Evolutionary conservation across 176 grass and related monocot genomes (phyloP), one percentile per base, ranked within the genome.

Genomic region (Metroxylon sagu): DNA sequence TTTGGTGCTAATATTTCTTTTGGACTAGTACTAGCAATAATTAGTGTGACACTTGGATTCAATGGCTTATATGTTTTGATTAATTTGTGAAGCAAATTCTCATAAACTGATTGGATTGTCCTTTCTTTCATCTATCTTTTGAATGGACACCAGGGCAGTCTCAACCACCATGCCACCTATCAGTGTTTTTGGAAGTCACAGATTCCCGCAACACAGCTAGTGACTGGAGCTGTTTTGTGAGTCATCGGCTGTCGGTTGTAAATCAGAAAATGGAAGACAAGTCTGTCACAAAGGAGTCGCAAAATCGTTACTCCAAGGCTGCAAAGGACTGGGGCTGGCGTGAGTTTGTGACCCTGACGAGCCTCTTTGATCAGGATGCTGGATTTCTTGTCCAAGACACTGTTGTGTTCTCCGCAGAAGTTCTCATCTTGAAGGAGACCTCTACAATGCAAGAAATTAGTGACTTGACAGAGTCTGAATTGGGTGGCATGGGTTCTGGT

Each of bases 301-400:
- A 97, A 60, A 97, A 97, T 59, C 93, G 93, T 55, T 97, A 97
- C 64, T 97, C 93, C 60, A 97, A 97, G 70, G 74, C 79, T 58
- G 93, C 87, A 6, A 97, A 97, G 73, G 93, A 97, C 66, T 97
- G 93, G 93, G 93, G 93, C 5, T 97, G 87, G 93, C 87, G 93
- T 6, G 93, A 97, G 59, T 97, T 97, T 70, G 75, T 97, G 69
- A 91, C 86, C 63, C 67, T 97, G 68, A 97, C 93, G 55, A 87
- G 72, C 62, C 93, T 97, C 51, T 97, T 97, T 14, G 93, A 88
- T 59, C 93, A 97, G 76, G 87, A 90, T 85, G 78, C 84, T 53
- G 93, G 93, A 25, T 97, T 88, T 74, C 81, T 97, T 64, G 63
- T 97, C 51, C 75, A 88, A 61, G 93, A 97, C 65, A 97, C 81